phyloP scores from a whole-genome alignment of 306 rosid species.

The Dalbergia cultrata region DNA sequence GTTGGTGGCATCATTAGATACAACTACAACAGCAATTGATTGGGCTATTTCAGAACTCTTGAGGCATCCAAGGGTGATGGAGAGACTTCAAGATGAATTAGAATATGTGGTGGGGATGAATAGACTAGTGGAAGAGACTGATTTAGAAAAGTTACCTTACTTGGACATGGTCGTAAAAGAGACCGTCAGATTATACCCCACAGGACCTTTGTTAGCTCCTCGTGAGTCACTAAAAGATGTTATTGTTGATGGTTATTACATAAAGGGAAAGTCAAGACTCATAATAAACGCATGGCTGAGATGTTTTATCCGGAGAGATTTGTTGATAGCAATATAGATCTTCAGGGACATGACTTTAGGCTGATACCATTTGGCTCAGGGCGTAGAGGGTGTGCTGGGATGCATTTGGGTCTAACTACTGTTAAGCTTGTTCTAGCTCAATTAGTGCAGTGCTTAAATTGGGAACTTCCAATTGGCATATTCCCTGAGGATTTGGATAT shows the following conservation, averaged over 20 bases:
- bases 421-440: slow-evolving; percentile 50
- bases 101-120: slow-evolving; percentile 42
- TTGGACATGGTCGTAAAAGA: slow-evolving; percentile 59
- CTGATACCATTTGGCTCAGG: slow-evolving; percentile 62
- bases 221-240: slow-evolving; percentile 44
- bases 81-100: slow-evolving; percentile 56
- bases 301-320: slow-evolving; percentile 59
- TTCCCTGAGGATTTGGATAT: slow-evolving; percentile 47
- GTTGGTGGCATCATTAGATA: slow-evolving; percentile 41
- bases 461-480: slow-evolving; percentile 52
- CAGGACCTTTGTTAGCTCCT: slow-evolving; percentile 45
- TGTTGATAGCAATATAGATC: slow-evolving; percentile 12
- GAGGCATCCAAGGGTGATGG: slow-evolving; percentile 54
- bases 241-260: slow-evolving; percentile 48
- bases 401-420: slow-evolving; percentile 52
- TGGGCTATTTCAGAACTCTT: slow-evolving; percentile 64
- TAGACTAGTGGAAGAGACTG: slow-evolving; percentile 53
- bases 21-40: slow-evolving; percentile 23
- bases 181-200: slow-evolving; percentile 51
- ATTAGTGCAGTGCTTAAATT: slow-evolving; percentile 55
- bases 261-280: slow-evolving; percentile 46
- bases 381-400: slow-evolving; percentile 54
- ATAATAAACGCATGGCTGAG: slow-evolving; percentile 51
- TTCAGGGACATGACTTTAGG: slow-evolving; percentile 47
- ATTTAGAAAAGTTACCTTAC: slow-evolving; percentile 45